Evolutionary conservation across 2,329 filamentous ascomycete species (phyloP), one percentile per base, ranked within the genome.

Genomic region (Neurospora sp.): DNA sequence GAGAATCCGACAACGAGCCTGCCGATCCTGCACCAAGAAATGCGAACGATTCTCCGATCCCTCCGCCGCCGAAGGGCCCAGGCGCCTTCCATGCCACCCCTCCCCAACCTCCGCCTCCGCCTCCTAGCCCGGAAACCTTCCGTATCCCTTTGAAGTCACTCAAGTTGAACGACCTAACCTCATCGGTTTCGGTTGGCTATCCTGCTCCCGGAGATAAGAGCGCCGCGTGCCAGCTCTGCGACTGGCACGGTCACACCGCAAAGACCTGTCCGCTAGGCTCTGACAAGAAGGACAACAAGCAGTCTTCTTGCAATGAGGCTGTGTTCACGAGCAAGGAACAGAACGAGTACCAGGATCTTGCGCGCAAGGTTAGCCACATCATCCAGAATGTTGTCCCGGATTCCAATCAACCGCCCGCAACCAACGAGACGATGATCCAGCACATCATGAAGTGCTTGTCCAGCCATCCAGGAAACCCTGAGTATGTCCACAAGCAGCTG

Each of bases 381-480:
- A 46, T 52, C 52, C 38, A 38, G 62, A 69, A 67, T 4, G 66
- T 69, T 33, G 46, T 69, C 17, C 39, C 68, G 7, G 68, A 69
- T 43, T 10, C 33, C 28, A 66, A 69, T n/a, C 68, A 69, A 17
- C 68, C 68, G 4, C 68, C 68, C 4, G 66, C 58, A 15, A 66
- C 68, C 66, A 66, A 69, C 66, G 58, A 52, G 19, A 69, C 66
- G 9, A 69, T 69, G 68, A 67, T 69, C 17, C 66, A 67, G 40
- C 68, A 69, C 38, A 67, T 69, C n/a, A 38, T 69, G 23, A 33
- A 40, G 8, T 58, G 36, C 15, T 38, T 69, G 40, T 38, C 68
- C 8, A n/a, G 7, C 2, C 66, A 69, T 39, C 66, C 62, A 52
- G 66, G 52, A 11, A 69, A 69, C 66, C 36, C 66, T 5, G 68